Base-by-base conservation (phyloP, 768 basidiomycete species). In the Tubosaeta sp. region DNA sequence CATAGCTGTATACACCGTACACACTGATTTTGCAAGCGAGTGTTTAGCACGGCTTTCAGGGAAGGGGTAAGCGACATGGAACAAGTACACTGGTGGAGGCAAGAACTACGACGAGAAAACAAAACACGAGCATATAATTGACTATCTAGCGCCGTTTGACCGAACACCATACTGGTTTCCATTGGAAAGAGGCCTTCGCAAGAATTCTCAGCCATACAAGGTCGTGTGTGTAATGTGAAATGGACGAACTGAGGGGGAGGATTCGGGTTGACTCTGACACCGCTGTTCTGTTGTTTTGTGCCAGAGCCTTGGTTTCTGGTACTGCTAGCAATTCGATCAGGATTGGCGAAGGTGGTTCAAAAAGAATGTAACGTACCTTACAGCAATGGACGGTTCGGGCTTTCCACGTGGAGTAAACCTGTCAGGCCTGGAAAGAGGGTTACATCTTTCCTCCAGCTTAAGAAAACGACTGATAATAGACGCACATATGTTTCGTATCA, bases 341-440 rank as follows among this genome's bases (percentile, higher is more conserved):
- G 29, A 35, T 27, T 29, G 19, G 31, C 33, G 41, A 44, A 43
- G 32, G n/a, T 37, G 16, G 6, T 19, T 5, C 43, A 1, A 11
- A n/a, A 31, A 19, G 8, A 17, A 47, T 19, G 17, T 8, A 19
- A 56, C 52, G 7, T 6, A 63, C 62, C 14, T 22, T 13, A 13
- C 22, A 6, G 25, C 17, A 1, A 5, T 0, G 5, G 1, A 0
- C 4, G 0, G 0, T 0, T 5, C 13, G 2, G 2, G 34, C 16
- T 27, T 0, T 41, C 58, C 64, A 4, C 63, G 63, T 10, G 7
- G 3, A 26, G 11, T 7, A 19, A 57, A 56, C 43, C 58, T 48
- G 14, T 6, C 7, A 39, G 0, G 0, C 0, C 57, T 64, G 37
- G 16, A 39, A 13, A 35, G 14, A 26, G 38, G 26, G 19, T 2